Base-by-base conservation (phyloP, 139 green algal genomes). In the Volvox africanus region DNA sequence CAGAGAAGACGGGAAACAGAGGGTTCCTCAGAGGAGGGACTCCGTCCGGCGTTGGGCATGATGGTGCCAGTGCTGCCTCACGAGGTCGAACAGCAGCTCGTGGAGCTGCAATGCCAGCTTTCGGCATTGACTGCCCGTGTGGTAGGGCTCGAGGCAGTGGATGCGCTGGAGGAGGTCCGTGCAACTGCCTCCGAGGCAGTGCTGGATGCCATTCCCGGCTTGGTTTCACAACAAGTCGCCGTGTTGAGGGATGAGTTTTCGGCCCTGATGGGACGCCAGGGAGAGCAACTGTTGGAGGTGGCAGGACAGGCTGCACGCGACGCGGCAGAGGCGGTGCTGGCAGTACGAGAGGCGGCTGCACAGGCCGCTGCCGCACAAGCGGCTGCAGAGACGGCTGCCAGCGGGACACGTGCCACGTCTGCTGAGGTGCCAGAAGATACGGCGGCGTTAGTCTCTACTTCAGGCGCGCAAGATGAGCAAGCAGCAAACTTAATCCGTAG, bases 61-160 rank as follows among this genome's bases (percentile, higher is more conserved):
- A 89, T 89, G 83, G 83, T 89, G 22, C 83, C 83, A 28, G 67
- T 89, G 22, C 21, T 89, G 36, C 83, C 83, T 35, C 83, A 37
- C 36, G 24, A 89, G 32, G 19, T 87, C 6, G 88, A 92, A 65
- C 19, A 28, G 19, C 79, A 88, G 78, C 26, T 87, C 35, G n/a
- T 6, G 19, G 37, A n/a, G 6, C 88, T 92, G 33, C 37, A 71
- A 37, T 65, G 33, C 24, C 37, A 35, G 79, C 2, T 88, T 24
- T 16, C 1, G 32, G 5, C 67, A 22, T 44, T 91, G 62, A 62
- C 32, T 9, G 87, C 61, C 2, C 87, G 79, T 13, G 18, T 91
- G 16, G 77, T 62, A 5, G n/a, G 61, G 22, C 35, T 91, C 35
- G 76, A 86, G 69, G 85, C 71, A 3, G 83, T 37, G 12, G 83